These are phyloP conservation scores for Cadophora sp. DNA, from an alignment of 2,329 filamentous ascomycete species.

Conservation along the genomic window DNA sequence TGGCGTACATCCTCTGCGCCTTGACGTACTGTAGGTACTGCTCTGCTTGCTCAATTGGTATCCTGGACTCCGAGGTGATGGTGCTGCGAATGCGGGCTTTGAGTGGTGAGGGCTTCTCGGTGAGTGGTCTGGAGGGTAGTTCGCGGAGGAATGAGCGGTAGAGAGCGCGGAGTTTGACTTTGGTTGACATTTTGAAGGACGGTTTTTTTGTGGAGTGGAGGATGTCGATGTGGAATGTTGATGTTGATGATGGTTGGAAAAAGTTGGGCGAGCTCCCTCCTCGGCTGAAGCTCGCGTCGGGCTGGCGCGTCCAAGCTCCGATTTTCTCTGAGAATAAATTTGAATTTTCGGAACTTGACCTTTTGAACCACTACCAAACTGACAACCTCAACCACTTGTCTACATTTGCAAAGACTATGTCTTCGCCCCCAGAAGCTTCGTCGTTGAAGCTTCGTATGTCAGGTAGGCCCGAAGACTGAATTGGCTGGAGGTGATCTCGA, in stretches of 20 bases:
- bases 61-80: conserved; percentile 55
- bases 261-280: not conserved
- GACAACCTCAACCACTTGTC: conserved; percentile 18
- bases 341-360: not conserved
- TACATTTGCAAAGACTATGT: conserved; percentile 18
- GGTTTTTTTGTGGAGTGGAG: conserved; percentile 8
- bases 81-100: conserved; percentile 72
- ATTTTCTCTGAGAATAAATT: conserved; percentile 11
- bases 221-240: conserved; percentile 5
- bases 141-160: conserved; percentile 92
- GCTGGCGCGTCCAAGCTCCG: not conserved
- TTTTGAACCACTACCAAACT: conserved; percentile 16
- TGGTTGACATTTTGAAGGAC: conserved; percentile 42
- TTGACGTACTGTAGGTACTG: conserved; percentile 82
- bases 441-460: not conserved
- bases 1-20: conserved; percentile 84
- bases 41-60: conserved; percentile 62
- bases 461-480: too few relatives aligned
- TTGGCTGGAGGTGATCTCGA: too few relatives aligned
- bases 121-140: conserved; percentile 73
- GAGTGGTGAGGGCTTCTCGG: conserved; percentile 62
- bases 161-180: conserved; percentile 70
- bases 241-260: not conserved
- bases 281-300: not conserved
- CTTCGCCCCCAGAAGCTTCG: not conserved